Base-by-base conservation (phyloP, 768 basidiomycete genomes). In the Kwoniella dejecticola region DNA sequence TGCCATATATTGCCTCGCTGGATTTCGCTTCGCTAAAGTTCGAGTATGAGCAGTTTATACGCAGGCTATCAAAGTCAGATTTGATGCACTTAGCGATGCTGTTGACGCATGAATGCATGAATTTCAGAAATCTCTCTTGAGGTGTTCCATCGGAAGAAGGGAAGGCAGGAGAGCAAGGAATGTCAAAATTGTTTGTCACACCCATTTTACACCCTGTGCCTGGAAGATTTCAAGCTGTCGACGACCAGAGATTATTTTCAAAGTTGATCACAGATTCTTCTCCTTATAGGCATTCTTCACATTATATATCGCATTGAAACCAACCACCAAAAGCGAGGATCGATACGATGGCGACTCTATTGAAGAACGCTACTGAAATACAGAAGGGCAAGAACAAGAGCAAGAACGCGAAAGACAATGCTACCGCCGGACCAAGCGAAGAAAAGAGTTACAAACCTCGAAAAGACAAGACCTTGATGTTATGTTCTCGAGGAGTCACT, bases 401-500 rank as follows among this genome's bases (percentile, higher is more conserved):
- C 40, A 67, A 65, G 61, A 59, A 64, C 45, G 45, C 42, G 33
- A 46, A 63, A 19, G 54, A 57, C 17, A 57, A 57, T 52, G 62
- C 50, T 10, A 46, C 21, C 19, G 60, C 52, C 6, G 58, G 58
- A 45, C 58, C 58, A 21, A 60, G 58, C 23, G 49, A 60, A 33
- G 49, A 17, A 7, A 12, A n/a, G 38, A 41, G n/a, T 29, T 46
- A 53, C 19, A 86, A 85, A 80, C 87, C 86, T 79, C 94, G 97
- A 82, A 96, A 92, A 84, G 95, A 99, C 82, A 86, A 94, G 64
- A 94, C 97, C 5, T 82, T 99, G 54, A 77, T 98, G 71, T 85
- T 97, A 50, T 91, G 89, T 41, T 98, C 95, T 50, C 84, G 96
- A 59, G 96, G 96, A 53, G 85, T 97, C 57, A 97, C 92, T 19